phyloP scores from a whole-genome alignment of 2,329 filamentous ascomycete genomes.

The Talaromyces sp. region DNA sequence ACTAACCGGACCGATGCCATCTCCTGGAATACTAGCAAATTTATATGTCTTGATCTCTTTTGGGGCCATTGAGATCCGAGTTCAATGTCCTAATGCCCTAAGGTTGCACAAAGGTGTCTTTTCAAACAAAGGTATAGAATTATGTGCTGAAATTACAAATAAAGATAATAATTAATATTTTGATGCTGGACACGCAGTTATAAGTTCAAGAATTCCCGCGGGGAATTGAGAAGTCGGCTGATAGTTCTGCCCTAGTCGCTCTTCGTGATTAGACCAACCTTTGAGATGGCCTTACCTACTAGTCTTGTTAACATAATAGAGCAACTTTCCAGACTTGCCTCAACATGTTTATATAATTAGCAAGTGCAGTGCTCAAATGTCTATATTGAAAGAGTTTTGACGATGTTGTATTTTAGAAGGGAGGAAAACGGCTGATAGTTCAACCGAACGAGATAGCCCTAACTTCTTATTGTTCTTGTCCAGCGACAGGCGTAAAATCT shows the following conservation, averaged over 20 bases:
- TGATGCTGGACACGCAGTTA: not conserved
- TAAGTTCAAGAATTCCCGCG: not conserved
- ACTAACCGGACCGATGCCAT: conserved; percentile 55
- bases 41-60: conserved; percentile 38
- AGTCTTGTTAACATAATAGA: not conserved
- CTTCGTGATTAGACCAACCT: not conserved
- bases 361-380: not conserved
- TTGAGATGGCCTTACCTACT: not conserved
- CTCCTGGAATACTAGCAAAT: conserved; percentile 62
- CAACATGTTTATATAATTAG: not conserved
- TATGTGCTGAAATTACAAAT: not conserved
- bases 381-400: not conserved
- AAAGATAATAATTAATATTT: not conserved
- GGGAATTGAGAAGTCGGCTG: not conserved
- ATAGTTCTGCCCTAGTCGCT: not conserved
- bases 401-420: not conserved
- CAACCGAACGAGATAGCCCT: not conserved
- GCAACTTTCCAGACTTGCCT: not conserved
- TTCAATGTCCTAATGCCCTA: not conserved
- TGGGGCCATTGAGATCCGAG: not conserved
- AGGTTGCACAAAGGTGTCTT: not conserved
- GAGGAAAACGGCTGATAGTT: not conserved
- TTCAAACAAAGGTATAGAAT: not conserved
- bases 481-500: no score
- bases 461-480: not conserved